These are phyloP conservation scores for Pseudonitzschia multistriata DNA, from an alignment of 108 stramenopile species.

Conservation along the genomic window DNA sequence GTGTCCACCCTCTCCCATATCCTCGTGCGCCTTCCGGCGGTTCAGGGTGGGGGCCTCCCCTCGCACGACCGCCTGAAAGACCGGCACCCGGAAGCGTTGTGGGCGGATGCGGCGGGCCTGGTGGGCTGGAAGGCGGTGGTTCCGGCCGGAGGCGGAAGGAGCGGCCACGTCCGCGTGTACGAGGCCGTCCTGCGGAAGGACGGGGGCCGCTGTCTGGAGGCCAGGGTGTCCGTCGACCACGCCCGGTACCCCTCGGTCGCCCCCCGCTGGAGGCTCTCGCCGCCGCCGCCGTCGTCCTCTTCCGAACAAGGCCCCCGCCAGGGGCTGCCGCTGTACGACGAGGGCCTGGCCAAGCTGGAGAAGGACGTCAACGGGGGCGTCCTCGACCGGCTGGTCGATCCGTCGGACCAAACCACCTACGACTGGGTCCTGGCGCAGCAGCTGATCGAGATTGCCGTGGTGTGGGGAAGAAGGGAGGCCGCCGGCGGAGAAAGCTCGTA, in stretches of 20 bases:
- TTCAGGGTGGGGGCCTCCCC: too few species aligned
- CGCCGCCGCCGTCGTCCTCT: constrained; percentile 12
- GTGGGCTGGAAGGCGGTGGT: too few species aligned
- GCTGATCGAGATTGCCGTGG: constrained; percentile 27
- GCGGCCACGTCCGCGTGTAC: constrained; percentile 16
- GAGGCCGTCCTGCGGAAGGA: constrained; percentile 52
- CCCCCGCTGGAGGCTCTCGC: constrained; percentile 46
- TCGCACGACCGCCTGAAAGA: too few species aligned
- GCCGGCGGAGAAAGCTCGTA: too few species aligned
- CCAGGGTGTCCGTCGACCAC: constrained; percentile 43
- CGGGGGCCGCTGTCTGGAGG: constrained; percentile 28
- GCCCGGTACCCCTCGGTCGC: constrained; percentile 57
- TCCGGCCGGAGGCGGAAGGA: neutral
- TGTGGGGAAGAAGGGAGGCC: constrained; percentile 7
- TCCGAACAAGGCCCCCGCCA: constrained; percentile 28
- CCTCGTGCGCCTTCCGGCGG: too few species aligned
- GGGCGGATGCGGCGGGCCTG: too few species aligned
- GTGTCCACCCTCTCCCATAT: constrained; percentile 46
- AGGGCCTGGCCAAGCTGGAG: constrained; percentile 45
- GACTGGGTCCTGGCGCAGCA: constrained; percentile 78
- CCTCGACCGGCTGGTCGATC: constrained; percentile 38
- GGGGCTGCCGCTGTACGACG: constrained; percentile 44
- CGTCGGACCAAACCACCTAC: constrained; percentile 53
- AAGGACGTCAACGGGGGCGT: constrained; percentile 50
- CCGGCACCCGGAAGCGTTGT: too few species aligned